Conservation (phyloP, 768 basidiomycete genomes). For the Royoungia palumana region DNA sequence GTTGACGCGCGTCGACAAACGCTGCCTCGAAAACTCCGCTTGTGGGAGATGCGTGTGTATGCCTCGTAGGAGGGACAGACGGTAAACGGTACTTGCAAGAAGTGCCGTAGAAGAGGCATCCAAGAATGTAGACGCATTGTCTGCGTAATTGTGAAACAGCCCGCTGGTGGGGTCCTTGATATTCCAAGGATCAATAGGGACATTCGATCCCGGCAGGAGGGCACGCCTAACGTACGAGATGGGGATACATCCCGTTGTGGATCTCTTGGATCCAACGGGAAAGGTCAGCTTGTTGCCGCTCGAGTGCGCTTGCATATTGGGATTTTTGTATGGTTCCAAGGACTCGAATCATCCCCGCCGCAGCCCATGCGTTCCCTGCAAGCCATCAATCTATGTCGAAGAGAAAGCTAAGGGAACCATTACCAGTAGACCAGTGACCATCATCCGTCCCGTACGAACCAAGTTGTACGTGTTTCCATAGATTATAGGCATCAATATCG, state of each 20-base stretch:
- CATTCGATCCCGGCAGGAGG: not conserved
- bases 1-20: slow-evolving; percentile 27
- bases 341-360: slow-evolving; percentile 83
- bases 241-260: slow-evolving; percentile 62
- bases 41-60: slow-evolving; percentile 48
- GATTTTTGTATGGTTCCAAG: slow-evolving; percentile 69
- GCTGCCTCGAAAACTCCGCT: slow-evolving; percentile 55
- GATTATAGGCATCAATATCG: slow-evolving; percentile 44
- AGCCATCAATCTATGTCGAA: not conserved
- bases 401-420: not conserved
- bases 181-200: no score
- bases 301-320: slow-evolving; percentile 45
- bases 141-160: slow-evolving; percentile 69
- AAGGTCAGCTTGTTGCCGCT: slow-evolving; percentile 55
- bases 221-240: slow-evolving; percentile 44
- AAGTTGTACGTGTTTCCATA: slow-evolving; percentile 76
- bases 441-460: slow-evolving; percentile 52
- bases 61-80: slow-evolving; percentile 54
- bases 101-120: slow-evolving; percentile 75
- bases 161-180: slow-evolving; percentile 1
- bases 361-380: slow-evolving; percentile 85
- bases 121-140: slow-evolving; percentile 55
- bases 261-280: slow-evolving; percentile 68
- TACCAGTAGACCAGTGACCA: slow-evolving; percentile 82
- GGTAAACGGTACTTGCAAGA: slow-evolving; percentile 73